A percentile compares a stretch with the other conserved stretches of the same genome.
Evolutionary conservation across 805 yeast genomes (phyloP).

Genomic region (Starmerella roubikii): DNA sequence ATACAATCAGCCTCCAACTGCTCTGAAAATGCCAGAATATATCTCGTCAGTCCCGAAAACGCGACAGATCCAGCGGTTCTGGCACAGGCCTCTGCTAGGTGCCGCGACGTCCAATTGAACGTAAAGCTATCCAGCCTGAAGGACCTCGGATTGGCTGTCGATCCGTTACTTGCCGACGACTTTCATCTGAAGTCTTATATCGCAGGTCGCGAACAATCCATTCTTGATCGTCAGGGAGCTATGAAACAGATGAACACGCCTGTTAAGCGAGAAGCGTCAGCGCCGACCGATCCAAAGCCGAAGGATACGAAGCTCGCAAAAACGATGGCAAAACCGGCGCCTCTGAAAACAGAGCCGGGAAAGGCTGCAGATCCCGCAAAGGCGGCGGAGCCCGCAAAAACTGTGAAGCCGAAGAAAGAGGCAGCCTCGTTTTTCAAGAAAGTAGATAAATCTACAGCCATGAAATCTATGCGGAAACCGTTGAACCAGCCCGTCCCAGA

Average conservation of each 20-base stretch:
- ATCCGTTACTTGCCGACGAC: constrained; percentile 6
- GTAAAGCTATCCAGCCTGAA: neutral
- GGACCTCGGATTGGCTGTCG: constrained; percentile 3
- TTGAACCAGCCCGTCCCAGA: neutral
- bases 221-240: no score
- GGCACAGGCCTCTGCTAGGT: neutral
- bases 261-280: no score
- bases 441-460: constrained; percentile 1
- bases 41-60: constrained; percentile 5
- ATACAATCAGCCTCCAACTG: neutral
- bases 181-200: neutral
- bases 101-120: constrained; percentile 1
- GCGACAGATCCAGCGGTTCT: constrained; percentile 10
- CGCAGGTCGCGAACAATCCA: no score
- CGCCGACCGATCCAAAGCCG: no score
- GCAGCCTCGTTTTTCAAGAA: no score
- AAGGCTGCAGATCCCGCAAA: no score
- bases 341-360: no score
- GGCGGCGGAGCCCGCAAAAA: no score
- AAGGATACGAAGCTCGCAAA: no score
- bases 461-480: neutral
- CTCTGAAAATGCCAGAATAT: neutral
- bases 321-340: no score
- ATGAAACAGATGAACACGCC: no score
- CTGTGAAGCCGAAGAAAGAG: no score